These are phyloP conservation scores for Plasmodium adleri DNA, from an alignment of 169 alveolate genomes.

Conservation along the genomic window DNA sequence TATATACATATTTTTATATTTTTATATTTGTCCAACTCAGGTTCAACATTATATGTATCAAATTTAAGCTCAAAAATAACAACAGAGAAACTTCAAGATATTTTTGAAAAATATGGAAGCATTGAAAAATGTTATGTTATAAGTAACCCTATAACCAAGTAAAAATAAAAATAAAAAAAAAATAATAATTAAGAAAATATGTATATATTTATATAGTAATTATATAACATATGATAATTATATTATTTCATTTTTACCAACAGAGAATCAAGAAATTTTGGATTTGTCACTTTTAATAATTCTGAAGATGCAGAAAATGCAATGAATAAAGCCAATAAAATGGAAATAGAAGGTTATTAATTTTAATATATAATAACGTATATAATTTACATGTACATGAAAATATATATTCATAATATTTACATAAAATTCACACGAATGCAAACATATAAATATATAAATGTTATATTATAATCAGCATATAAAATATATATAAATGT, in stretches of 20 bases:
- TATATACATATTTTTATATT: background rate
- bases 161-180: background rate
- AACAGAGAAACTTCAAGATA: conserved; percentile 60
- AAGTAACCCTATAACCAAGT: conserved; percentile 74
- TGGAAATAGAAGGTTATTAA: conserved; percentile 75
- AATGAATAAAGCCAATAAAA: conserved; percentile 63
- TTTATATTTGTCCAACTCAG: conserved; percentile 1
- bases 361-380: background rate
- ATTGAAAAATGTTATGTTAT: conserved; percentile 74
- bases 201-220: background rate
- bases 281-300: conserved; percentile 65
- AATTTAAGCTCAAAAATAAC: conserved; percentile 75
- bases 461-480: no score
- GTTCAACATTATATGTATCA: conserved; percentile 73
- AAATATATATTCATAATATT: no score
- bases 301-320: conserved; percentile 68
- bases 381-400: no score
- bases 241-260: background rate
- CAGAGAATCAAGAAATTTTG: conserved; percentile 76
- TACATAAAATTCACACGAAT: no score
- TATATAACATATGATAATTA: background rate
- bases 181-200: background rate
- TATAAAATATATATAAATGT: no score
- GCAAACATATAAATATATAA: no score
- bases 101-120: conserved; percentile 66